Base-by-base conservation (phyloP, 2,329 filamentous ascomycete genomes). In the Colletotrichum phormii region DNA sequence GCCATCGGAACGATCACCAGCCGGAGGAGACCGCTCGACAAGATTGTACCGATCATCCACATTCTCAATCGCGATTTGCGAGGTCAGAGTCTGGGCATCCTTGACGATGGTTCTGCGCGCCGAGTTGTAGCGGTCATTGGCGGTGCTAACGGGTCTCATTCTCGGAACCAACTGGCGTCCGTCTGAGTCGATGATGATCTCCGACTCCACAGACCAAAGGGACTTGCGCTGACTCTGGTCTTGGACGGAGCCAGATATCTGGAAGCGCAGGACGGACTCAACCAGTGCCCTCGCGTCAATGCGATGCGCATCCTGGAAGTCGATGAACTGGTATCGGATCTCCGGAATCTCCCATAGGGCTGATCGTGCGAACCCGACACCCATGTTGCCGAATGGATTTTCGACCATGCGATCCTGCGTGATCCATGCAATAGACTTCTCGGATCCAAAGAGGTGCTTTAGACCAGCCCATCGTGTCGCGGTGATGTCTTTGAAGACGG, bases 401-500 rank as follows among this genome's bases (percentile, higher is more conserved):
- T 75, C 63, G n/a, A 26, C 13, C 9, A 71, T 64, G 22, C 75
- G 61, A n/a, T 75, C 76, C 11, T 63, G 61, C 2, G 53, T 65
- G 63, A 65, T 15, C 61, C 63, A 65, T 5, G n/a, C 31, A 5
- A 65, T 58, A 6, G 35, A 37, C 53, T 58, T 65, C 24, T 55
- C 63, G 11, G 53, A 29, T 22, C 54, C 53, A 15, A 65, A 65
- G 8, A 65, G 12, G 3, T 58, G 49, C 35, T 37, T 35, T 35
- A 65, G 54, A 5, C 37, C 54, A 7, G 26, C 54, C 53, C 77
- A 71, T 7, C 71, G 75, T 1, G 58, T 55, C 81, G 84, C 55
- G 0, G 77, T 71, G n/a, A 87, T 77, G 31, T 82, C 80, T 7
- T 78, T 76, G 18, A 81, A 75, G 12, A 82, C 75, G 15, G 72